Evolutionary conservation across 768 basidiomycete species (phyloP), one percentile per base, ranked within the genome.

Genomic region (Trametes meyenii): DNA sequence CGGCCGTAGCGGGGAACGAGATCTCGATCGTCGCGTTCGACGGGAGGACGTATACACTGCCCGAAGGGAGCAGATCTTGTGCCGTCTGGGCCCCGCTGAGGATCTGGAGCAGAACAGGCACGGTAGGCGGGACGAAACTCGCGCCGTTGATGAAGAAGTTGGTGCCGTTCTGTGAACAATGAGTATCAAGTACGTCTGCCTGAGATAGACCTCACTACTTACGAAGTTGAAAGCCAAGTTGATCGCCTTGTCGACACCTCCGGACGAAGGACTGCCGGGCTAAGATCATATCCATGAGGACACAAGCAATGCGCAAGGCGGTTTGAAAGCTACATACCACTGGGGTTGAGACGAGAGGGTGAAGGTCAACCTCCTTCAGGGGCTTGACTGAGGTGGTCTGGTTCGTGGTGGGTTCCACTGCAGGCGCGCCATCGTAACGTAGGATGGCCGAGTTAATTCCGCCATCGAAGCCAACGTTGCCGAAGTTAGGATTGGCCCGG

Each of bases 391-490:
- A 36, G 6, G 64, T 33, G 63, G 55, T 44, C 35, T 59, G 52
- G 13, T 50, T 5, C 1, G 76, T 78, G 2, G 73, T 75, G 6
- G 85, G 85, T 40, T 85, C 83, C 6, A 64, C 59, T 14, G 48
- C 52, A 0, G 72, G 62, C 11, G 84, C 84, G 21, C 79, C 81
- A 1, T 42, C 67, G 58, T 86, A 86, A 50, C 81, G 77, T 24
- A 86, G 67, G 50, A 86, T 83, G 6, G 83, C 85, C 48, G 75
- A 75, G 66, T 81, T 84, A 61, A 78, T 74, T 7, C 77, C 78
- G n/a, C 68, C 72, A 36, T 67, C 48, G 61, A 79, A 73, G 4
- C 62, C 62, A 14, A 33, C 51, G 21, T 56, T 62, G 1, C 61
- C 70, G 66, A 51, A 72, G 72, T 50, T 71, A 58, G 17, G 77